phyloP scores from a whole-genome alignment of 495 filamentous ascomycete genomes.

The Thermochaetoides thermophila region DNA sequence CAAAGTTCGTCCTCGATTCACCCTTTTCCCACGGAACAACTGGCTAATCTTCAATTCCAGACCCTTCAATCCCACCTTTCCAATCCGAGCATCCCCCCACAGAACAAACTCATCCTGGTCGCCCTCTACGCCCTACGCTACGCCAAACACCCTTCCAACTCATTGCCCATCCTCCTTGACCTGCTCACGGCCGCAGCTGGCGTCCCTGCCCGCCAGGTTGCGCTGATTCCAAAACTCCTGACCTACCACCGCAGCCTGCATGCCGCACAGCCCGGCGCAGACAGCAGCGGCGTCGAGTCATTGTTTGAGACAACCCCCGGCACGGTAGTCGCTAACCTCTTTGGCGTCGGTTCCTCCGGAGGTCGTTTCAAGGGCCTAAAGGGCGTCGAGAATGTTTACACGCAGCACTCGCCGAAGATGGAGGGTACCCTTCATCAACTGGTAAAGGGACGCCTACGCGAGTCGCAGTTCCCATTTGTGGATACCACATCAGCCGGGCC shows the following conservation, averaged over 20 bases:
- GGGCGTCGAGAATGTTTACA: conserved; percentile 97
- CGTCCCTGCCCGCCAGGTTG: conserved; percentile 56
- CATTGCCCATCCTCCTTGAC: conserved; percentile 69
- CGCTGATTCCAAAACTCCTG: conserved; percentile 61
- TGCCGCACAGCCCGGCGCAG: conserved; percentile 42
- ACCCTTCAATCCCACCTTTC: conserved; percentile 74
- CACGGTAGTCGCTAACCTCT: conserved; percentile 83
- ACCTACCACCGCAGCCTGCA: conserved; percentile 75
- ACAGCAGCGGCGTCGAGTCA: conserved; percentile 55
- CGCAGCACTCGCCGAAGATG: conserved; percentile 82
- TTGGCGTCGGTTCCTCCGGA: conserved; percentile 75
- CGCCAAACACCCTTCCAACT: conserved; percentile 65
- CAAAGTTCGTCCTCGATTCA: conserved; percentile 39
- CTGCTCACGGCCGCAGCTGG: conserved; percentile 63
- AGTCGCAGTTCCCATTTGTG: conserved; percentile 80
- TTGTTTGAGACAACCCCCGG: conserved; percentile 86
- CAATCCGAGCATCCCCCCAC: conserved; percentile 51
- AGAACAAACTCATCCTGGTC: conserved; percentile 75
- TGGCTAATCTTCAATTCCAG: conserved; percentile 26
- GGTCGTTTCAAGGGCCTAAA: conserved; percentile 89
- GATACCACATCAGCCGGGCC: conserved; percentile 56
- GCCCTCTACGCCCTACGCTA: conserved; percentile 90
- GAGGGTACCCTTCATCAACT: conserved; percentile 80
- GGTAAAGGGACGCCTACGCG: conserved; percentile 75
- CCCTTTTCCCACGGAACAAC: neutral